Base-by-base conservation (phyloP, 495 filamentous ascomycete species). In the Extremus antarcticus region DNA sequence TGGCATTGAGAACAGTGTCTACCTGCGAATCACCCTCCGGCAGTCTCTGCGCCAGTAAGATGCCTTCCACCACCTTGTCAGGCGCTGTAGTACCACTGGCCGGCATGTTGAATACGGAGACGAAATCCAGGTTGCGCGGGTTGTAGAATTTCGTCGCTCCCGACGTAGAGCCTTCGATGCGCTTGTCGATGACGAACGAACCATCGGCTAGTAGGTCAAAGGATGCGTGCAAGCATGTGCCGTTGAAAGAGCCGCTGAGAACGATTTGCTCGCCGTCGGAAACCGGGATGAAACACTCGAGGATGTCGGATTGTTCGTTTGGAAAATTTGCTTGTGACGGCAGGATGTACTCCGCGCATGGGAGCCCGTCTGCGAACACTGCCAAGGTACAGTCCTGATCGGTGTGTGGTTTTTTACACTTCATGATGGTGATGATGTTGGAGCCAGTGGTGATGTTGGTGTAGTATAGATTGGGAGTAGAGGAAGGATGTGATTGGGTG, bases 151-250 rank as follows among this genome's bases (percentile, higher is more conserved):
- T 53, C 4, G 50, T 25, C 20, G 48, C 48, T 13, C 52, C 57
- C 16, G 13, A 25, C 24, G 55, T 48, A 2, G 38, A 21, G 16
- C 25, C 53, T 15, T 56, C 58, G 39, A 56, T 53, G 17, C 47
- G 23, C 47, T 45, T 51, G 49, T 56, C 48, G 24, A 13, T 25
- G 1, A 56, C 2, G 38, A 60, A 60, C 2, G 48, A 52, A n/a
- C 58, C 58, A 25, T 60, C 58, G 1, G 48, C 53, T 2, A 59
- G 22, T 22, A 56, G 19, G 41, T 60, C 50, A 38, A 60, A 48
- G 16, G 25, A 25, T 13, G 46, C 43, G 20, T 53, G 49, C 13
- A 56, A 40, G 16, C 32, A 25, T n/a, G 54, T 52, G 43, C 58
- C 58, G 19, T 47, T 29, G 35, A 56, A 56, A 4, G 22, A 9